These are phyloP conservation scores for Anthracocystis panici-leucophaei DNA, from an alignment of 1,284 basidiomycete species.

Conservation along the genomic window DNA sequence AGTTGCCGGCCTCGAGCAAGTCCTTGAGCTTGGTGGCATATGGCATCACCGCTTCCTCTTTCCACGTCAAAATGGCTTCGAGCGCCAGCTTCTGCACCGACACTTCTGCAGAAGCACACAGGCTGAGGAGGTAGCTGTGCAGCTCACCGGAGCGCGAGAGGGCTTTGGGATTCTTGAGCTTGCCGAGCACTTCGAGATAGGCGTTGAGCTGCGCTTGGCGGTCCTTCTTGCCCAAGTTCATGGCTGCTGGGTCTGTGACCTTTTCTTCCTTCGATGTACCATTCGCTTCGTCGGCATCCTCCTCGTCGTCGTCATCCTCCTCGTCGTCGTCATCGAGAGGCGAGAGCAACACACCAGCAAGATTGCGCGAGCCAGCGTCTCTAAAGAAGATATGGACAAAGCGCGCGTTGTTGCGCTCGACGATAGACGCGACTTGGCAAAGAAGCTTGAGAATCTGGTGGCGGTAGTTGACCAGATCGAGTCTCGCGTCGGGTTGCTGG, in stretches of 20 bases:
- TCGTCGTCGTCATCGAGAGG: conserved; percentile 46
- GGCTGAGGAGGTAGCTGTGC: conserved; percentile 77
- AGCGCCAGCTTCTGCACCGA: conserved; percentile 82
- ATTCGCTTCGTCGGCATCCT: conserved; percentile 3
- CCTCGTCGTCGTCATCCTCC: conserved; percentile 34
- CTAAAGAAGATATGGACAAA: conserved; percentile 59
- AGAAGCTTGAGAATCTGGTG: conserved; percentile 61
- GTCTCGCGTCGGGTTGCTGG: conserved; percentile 52
- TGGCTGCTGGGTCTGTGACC: conserved; percentile 18
- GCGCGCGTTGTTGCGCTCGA: conserved; percentile 58
- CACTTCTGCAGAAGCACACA: conserved; percentile 88
- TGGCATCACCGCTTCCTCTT: conserved; percentile 77
- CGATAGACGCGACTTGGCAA: conserved; percentile 38
- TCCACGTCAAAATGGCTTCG: conserved; percentile 86
- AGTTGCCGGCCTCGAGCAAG: conserved; percentile 86
- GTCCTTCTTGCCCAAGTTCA: conserved; percentile 46
- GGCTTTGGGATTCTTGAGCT: conserved; percentile 90
- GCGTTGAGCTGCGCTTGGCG: conserved; percentile 67
- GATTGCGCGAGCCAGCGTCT: conserved; percentile 49
- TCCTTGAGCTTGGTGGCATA: conserved; percentile 79
- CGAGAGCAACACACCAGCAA: conserved; percentile 38
- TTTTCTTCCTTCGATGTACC: conserved; percentile 7
- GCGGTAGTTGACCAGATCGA: conserved; percentile 62
- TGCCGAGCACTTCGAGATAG: conserved; percentile 85
- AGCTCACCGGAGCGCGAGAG: conserved; percentile 80